These are phyloP conservation scores for Sisymbrium irio DNA, from an alignment of 345 rosid genomes.

Conservation along the genomic window DNA sequence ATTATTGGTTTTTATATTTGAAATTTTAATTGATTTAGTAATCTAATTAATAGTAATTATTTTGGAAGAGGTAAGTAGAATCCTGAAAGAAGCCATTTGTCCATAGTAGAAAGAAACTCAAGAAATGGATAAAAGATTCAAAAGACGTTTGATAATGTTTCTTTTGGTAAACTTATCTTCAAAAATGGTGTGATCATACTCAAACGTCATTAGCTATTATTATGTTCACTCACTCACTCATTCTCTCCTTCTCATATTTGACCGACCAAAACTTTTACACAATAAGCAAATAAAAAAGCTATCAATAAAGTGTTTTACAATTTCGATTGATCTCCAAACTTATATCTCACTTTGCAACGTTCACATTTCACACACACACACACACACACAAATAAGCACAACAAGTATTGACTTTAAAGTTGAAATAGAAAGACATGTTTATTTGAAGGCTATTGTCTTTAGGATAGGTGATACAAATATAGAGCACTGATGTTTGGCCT, in stretches of 20 bases:
- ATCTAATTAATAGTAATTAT: too few relatives aligned
- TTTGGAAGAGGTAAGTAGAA: too few relatives aligned
- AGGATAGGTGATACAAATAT: not conserved
- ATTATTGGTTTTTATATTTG: not conserved
- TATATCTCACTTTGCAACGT: not conserved
- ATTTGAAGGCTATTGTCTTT: not conserved
- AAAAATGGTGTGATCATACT: conserved; percentile 20
- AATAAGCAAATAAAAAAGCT: not conserved
- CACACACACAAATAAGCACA: too few relatives aligned
- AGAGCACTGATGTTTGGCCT: not conserved
- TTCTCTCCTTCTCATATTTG: not conserved
- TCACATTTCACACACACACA: too few relatives aligned
- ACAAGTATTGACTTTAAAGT: not conserved
- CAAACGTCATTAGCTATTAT: conserved; percentile 12
- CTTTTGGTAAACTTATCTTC: conserved; percentile 14
- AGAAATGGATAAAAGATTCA: not conserved
- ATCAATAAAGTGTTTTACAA: not conserved
- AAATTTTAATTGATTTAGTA: not conserved
- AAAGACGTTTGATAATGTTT: not conserved
- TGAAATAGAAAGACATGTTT: conserved; percentile 14
- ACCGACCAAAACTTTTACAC: not conserved
- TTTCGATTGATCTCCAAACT: not conserved
- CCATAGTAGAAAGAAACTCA: not conserved
- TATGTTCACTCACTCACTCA: not conserved
- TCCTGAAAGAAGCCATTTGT: not conserved